Evolutionary conservation across 2,329 filamentous ascomycete genomes (phyloP), one percentile per base, ranked within the genome.

Genomic region (Aspergillus ibericus): DNA sequence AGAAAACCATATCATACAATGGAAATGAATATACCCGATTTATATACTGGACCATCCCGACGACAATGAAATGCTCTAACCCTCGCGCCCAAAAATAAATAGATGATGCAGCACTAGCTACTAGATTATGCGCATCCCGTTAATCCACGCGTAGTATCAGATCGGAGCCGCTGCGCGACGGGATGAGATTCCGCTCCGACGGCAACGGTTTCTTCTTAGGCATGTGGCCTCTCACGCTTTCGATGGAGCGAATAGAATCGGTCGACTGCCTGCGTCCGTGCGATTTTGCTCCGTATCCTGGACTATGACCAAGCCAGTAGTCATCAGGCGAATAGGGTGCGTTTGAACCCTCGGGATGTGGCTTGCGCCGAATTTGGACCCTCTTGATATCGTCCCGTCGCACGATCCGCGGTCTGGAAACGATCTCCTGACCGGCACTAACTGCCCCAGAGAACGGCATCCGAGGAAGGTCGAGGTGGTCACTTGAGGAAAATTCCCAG

Each of bases 381-480:
- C 69, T 63, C 52, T 68, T 73, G 32, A 74, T 74, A 51, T 73
- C 70, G 27, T 74, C 68, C 10, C 64, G 56, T 9, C 67, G 64
- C 15, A 74, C 66, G 15, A 70, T 68, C n/a, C 71, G 71, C 12
- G 71, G 74, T 15, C 68, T 62, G 2, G 73, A 71, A 10, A 73
- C 58, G 4, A 70, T 68, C 48, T 76, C 72, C 18, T 68, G 64
- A 9, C 67, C 63, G 36, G 67, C 65, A 7, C 63, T 70, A 18
- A 70, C 59, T 1, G 63, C 56, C 29, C 59, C 60, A 18, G 66
- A 61, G 4, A 60, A 57, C 51, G 66, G 62, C 18, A 63, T 62
- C 42, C 63, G 59, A 27, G 67, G 62, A 27, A 67, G 70, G 53
- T 58, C 65, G 5, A 55, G 49, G 36, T 42, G 40, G 12, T 40